A percentile compares a stretch with the other conserved stretches of the same genome.
These are phyloP conservation scores for Myochromella boudieri DNA, from an alignment of 768 basidiomycete genomes.

Conservation along the genomic window DNA sequence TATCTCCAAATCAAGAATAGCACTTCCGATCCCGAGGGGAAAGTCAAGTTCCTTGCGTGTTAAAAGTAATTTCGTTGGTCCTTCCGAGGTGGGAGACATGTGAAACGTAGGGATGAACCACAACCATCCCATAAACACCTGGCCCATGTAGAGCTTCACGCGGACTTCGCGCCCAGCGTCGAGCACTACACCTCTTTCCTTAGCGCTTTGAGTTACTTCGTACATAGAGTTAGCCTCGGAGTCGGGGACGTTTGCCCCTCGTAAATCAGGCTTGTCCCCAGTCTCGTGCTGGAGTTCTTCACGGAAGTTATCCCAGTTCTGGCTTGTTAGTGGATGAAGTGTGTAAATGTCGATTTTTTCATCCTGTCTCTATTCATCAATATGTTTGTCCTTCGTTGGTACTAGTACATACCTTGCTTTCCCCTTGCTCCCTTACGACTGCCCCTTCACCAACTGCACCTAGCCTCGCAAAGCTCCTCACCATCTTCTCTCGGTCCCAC, in stretches of 20 bases:
- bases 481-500: conserved; percentile 83
- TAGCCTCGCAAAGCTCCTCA: conserved; percentile 69
- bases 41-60: conserved; percentile 74
- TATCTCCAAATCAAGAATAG: conserved; percentile 67
- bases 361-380: conserved; percentile 27
- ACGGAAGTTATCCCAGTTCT: conserved; percentile 40
- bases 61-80: conserved; percentile 41
- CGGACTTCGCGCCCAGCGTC: conserved; percentile 69
- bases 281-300: conserved; percentile 29
- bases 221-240: conserved; percentile 47
- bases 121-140: conserved; percentile 82
- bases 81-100: conserved; percentile 47
- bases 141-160: conserved; percentile 71
- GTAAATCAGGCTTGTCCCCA: conserved; percentile 13
- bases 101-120: conserved; percentile 90
- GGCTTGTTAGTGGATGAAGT: conserved; percentile 45
- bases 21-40: conserved; percentile 67
- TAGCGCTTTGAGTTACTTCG: conserved; percentile 31
- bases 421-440: conserved; percentile 25
- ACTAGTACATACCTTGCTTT: conserved; percentile 32
- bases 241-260: conserved; percentile 25
- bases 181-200: conserved; percentile 50
- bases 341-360: conserved; percentile 42
- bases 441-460: conserved; percentile 34
- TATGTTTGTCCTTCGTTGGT: too few relatives aligned